A percentile compares a stretch with the other conserved stretches of the same genome.
These are phyloP conservation scores for Torulaspora indica DNA, from an alignment of 805 yeast genomes.

Conservation along the genomic window DNA sequence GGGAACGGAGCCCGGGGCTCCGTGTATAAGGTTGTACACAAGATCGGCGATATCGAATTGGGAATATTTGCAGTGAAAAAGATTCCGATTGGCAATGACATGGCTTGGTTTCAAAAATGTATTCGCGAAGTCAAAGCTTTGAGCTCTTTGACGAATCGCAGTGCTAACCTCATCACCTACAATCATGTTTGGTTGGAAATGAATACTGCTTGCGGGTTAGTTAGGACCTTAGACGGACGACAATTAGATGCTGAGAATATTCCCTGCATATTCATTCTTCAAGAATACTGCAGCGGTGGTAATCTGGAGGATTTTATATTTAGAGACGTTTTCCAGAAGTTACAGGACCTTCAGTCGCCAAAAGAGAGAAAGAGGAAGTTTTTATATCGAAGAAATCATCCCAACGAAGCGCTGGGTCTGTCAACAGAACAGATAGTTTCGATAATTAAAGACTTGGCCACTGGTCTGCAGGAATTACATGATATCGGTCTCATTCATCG, in stretches of 20 bases:
- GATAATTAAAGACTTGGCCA: slow-evolving; percentile 60
- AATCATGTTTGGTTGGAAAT: slow-evolving; percentile 91
- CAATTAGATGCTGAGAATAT: slow-evolving; percentile 29
- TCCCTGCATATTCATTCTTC: slow-evolving; percentile 75
- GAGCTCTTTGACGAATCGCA: slow-evolving; percentile 44
- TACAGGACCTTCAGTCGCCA: slow-evolving; percentile 36
- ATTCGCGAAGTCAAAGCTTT: slow-evolving; percentile 74
- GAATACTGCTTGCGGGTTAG: slow-evolving; percentile 43
- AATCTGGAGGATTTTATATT: slow-evolving; percentile 66
- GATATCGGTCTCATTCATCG: slow-evolving; percentile 74
- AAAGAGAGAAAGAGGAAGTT: slow-evolving; percentile 39
- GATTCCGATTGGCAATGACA: slow-evolving; percentile 75
- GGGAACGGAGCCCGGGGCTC: slow-evolving; percentile 86
- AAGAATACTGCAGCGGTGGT: slow-evolving; percentile 87
- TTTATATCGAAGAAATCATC: slow-evolving; percentile 26
- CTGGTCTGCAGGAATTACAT: slow-evolving; percentile 71
- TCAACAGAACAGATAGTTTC: slow-evolving; percentile 59
- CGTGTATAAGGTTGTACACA: slow-evolving; percentile 79
- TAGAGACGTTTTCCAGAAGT: slow-evolving; percentile 31
- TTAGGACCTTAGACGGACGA: slow-evolving; percentile 18
- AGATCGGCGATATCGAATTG: slow-evolving; percentile 58
- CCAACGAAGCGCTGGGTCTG: slow-evolving; percentile 35
- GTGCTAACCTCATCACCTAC: slow-evolving; percentile 67
- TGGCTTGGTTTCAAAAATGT: slow-evolving; percentile 62
- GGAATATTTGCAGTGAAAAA: slow-evolving; percentile 84